Evolutionary conservation across 208 protist species (phyloP), one percentile per base, ranked within the genome.

Genomic region (Herpetomonas samuelpessoai): DNA sequence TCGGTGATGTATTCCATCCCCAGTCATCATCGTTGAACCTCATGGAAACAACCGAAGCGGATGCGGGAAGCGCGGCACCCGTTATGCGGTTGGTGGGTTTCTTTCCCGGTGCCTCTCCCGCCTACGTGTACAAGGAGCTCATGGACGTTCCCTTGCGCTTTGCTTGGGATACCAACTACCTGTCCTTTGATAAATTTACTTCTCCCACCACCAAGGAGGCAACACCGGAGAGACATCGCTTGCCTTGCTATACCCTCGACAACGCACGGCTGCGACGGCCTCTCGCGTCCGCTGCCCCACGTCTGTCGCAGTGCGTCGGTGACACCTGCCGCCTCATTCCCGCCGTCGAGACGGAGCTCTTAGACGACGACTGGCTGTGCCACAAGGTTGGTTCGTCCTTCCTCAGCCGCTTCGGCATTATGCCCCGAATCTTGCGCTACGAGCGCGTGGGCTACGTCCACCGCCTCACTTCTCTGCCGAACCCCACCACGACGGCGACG

Each of bases 131-230:
- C 45, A 35, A 53, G 7, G 64, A 70, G 30, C 71, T 90, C 48
- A 81, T 76, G 1, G 76, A 86, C 44, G 30, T 86, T 19, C 16
- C 67, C 28, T n/a, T 76, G 39, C 68, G 83, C 0, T 49, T 28
- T 14, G 19, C 51, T 12, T 90, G 83, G 83, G 83, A 90, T 53
- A 46, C 26, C 2, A 86, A 90, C 63, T 90, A 90, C 60, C 65
- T 56, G 19, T 65, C 72, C 31, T 90, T 82, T 53, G 62, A 70
- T 26, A 64, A 59, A 19, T 81, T 72, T 51, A 29, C 71, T 3
- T n/a, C 19, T 21, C 27, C 30, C 6, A 6, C 35, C 35, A 18
- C 35, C 9, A 14, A 41, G 6, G 14, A 6, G 9, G 35, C 35
- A 41, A 14, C 35, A 14, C 35, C 35, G 35, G 18, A 65, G 26